Evolutionary conservation across 2,329 filamentous ascomycete genomes (phyloP).

Genomic region (Xenoacremonium recifei): DNA sequence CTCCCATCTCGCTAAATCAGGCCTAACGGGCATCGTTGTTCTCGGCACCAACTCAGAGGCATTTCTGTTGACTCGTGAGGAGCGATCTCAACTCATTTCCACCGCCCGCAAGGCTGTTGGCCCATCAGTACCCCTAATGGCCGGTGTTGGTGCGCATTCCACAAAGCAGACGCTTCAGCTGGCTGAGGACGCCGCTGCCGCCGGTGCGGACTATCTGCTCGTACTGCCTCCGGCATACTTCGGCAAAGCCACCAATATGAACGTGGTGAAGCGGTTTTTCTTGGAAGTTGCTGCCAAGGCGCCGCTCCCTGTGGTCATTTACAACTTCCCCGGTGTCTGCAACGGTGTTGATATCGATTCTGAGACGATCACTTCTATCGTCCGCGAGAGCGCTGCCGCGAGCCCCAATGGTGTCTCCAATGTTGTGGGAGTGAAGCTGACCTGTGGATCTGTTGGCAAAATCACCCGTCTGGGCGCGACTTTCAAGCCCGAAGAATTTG

Average conservation of each 20-base stretch:
- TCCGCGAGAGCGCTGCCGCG: conserved; percentile 19
- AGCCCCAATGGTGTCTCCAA: conserved; percentile 39
- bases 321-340: conserved; percentile 69
- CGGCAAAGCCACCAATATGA: conserved; percentile 57
- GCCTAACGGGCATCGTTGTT: conserved; percentile 51
- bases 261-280: conserved; percentile 60
- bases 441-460: conserved; percentile 71
- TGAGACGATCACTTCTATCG: conserved; percentile 46
- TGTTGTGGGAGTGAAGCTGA: conserved; percentile 69
- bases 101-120: conserved; percentile 73
- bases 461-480: conserved; percentile 57
- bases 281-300: conserved; percentile 51
- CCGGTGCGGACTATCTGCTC: conserved; percentile 61
- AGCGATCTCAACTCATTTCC: conserved; percentile 54
- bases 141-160: conserved; percentile 62
- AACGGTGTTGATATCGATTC: conserved; percentile 69
- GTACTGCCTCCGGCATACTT: conserved; percentile 65
- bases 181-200: conserved; percentile 55
- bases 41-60: conserved; percentile 57
- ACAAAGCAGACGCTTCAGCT: conserved; percentile 62
- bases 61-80: conserved; percentile 58
- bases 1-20: conserved; percentile 47
- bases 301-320: conserved; percentile 59
- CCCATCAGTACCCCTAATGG: conserved; percentile 85
- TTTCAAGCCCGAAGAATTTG: conserved; percentile 56